Evolutionary conservation across 352 stramenopile species (phyloP), one percentile per base, ranked within the genome.

Genomic region (Phytophthora tentaculata): DNA sequence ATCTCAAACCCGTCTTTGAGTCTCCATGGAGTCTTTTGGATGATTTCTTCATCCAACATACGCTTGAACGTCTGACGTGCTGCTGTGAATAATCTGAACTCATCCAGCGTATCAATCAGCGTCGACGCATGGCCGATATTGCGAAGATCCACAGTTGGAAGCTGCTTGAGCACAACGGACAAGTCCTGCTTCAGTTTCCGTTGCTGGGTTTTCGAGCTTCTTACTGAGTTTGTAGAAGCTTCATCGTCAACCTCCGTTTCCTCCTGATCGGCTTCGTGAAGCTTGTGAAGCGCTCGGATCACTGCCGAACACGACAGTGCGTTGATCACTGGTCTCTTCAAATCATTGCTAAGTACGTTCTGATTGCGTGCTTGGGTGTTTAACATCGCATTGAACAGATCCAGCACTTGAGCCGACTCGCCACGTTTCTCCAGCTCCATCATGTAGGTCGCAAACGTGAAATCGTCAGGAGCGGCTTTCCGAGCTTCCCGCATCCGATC

Each of bases 371-470:
- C 69, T 68, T 67, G 72, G 50, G 45, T 53, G 3, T 82, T 66
- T 26, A 85, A 67, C 80, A 90, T 86, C 7, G 71, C 75, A 44
- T 88, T 84, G 57, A 86, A 91, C 32, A 94, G 50, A 47, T 81
- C 64, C 4, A 92, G 60, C 23, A 88, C 69, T 19, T 70, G 49
- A 17, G 62, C 45, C 79, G 78, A 90, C 26, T 89, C 61, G 10
- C 61, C 60, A 29, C 70, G 67, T 28, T 87, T 89, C 56, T 83
- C 80, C 17, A 86, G 64, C 23, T 79, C 77, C 32, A 83, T 56
- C 64, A 91, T 84, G 43, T 69, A 91, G 2, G 74, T 88, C 16
- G 78, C 82, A 58, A 84, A 94, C 14, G 81, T 82, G 32, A 89
- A 91, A 50, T 85, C 81, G 43, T 94, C 82, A 2, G 81, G 81